Evolutionary conservation across 164 flowering plant genomes (phyloP).

Genomic region (Chimonanthus praecox): DNA sequence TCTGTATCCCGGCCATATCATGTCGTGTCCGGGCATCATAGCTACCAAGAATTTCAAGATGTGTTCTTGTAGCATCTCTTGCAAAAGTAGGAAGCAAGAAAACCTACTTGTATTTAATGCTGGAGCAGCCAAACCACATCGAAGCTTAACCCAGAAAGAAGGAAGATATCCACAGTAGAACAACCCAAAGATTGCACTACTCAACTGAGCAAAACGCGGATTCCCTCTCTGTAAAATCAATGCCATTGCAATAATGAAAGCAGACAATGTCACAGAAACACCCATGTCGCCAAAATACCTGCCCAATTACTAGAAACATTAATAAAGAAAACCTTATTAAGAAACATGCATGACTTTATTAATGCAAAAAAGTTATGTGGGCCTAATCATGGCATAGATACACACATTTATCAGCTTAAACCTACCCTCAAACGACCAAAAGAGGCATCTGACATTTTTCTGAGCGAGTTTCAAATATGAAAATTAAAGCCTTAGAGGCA

Average conservation of each 20-base stretch:
- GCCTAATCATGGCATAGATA: no score
- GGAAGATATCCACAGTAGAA: constrained; percentile 98
- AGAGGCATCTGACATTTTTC: no score
- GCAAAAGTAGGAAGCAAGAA: not conserved
- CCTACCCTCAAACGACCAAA: no score
- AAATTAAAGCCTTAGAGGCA: no score
- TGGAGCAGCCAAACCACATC: constrained; percentile 84
- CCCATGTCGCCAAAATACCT: constrained; percentile 91
- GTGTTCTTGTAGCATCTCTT: not conserved
- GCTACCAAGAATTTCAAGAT: not conserved
- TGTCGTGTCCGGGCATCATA: no score
- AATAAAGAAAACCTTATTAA: constrained; percentile 1
- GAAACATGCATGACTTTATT: not conserved
- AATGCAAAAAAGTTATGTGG: no score
- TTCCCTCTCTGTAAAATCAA: constrained; percentile 84
- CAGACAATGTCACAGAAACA: constrained; percentile 77
- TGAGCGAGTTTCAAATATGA: no score
- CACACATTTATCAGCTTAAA: no score
- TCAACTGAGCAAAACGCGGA: constrained; percentile 95
- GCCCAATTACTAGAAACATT: constrained; percentile 13
- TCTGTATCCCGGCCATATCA: no score
- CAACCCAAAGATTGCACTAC: constrained; percentile 88
- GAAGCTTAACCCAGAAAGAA: constrained; percentile 96
- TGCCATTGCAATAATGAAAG: constrained; percentile 78
- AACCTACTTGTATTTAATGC: constrained; percentile 75